Percentiles rank a stretch among this genome's conserved stretches.
These are phyloP conservation scores for Ottelia alismoides DNA, from an alignment of 106 monocot genomes.

Conservation along the genomic window DNA sequence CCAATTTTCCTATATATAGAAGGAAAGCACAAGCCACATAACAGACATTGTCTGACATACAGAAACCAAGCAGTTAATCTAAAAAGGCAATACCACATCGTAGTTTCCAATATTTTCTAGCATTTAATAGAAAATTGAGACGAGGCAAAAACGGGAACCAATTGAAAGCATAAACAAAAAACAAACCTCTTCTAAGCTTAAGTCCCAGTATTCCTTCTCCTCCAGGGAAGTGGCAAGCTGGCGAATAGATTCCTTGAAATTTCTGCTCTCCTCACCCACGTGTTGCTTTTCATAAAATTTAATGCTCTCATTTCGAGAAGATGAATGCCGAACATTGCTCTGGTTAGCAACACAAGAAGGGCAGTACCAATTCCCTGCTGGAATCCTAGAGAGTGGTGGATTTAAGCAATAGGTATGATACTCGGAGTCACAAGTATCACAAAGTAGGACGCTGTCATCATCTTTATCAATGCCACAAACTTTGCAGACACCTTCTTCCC, in stretches of 20 bases:
- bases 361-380: slow-evolving; percentile 94
- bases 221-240: slow-evolving; percentile 48
- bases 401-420: slow-evolving; percentile 93
- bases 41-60: too few relatives aligned
- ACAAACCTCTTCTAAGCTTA: slow-evolving; percentile 73
- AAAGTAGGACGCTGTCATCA: slow-evolving; percentile 89
- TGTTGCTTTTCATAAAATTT: slow-evolving; percentile 17
- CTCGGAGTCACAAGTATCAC: slow-evolving; percentile 97
- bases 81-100: too few relatives aligned
- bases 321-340: slow-evolving; percentile 24
- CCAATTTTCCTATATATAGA: too few relatives aligned
- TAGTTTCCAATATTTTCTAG: too few relatives aligned
- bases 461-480: slow-evolving; percentile 97
- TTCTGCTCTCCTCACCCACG: slow-evolving; percentile 34
- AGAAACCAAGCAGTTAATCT: too few relatives aligned
- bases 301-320: slow-evolving; percentile 6
- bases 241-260: slow-evolving; percentile 33
- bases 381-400: slow-evolving; percentile 81
- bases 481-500: slow-evolving; percentile 99
- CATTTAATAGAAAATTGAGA: too few relatives aligned
- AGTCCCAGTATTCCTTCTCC: slow-evolving; percentile 89
- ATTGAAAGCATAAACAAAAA: too few relatives aligned
- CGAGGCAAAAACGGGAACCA: too few relatives aligned
- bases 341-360: slow-evolving; percentile 57
- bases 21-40: too few relatives aligned